Conservation (phyloP, 1,139 yeast species). For the Saccharomyces hybrid region DNA sequence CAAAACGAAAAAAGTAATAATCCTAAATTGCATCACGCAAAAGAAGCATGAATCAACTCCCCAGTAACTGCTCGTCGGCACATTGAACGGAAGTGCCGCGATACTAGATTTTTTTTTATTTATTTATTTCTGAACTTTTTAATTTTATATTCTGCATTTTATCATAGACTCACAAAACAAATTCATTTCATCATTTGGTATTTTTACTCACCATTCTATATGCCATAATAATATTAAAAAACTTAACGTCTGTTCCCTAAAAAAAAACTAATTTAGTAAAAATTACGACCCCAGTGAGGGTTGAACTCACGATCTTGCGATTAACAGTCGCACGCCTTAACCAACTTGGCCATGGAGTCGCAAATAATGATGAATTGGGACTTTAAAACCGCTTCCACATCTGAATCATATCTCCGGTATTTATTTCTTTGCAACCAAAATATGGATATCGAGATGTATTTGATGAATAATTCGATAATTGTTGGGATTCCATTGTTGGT, state of each 20-base stretch:
- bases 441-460: too few relatives aligned
- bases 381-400: neutral
- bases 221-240: too few relatives aligned
- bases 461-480: too few relatives aligned
- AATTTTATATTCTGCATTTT: neutral
- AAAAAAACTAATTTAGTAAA: slow-evolving; percentile 1
- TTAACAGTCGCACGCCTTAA: slow-evolving; percentile 28
- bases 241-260: too few relatives aligned
- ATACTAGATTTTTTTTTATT: neutral
- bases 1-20: neutral
- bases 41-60: neutral
- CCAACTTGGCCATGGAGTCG: slow-evolving; percentile 27
- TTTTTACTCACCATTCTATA: too few relatives aligned
- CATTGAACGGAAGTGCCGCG: neutral
- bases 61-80: neutral
- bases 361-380: neutral
- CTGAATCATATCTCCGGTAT: too few relatives aligned
- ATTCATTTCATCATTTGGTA: neutral
- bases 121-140: neutral
- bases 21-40: neutral
- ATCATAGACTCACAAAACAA: neutral
- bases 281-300: slow-evolving; percentile 25
- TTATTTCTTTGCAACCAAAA: too few relatives aligned
- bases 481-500: too few relatives aligned
- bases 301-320: slow-evolving; percentile 29